Evolutionary conservation across 768 basidiomycete species (phyloP).

Genomic region (Aureoboletus auriporus): DNA sequence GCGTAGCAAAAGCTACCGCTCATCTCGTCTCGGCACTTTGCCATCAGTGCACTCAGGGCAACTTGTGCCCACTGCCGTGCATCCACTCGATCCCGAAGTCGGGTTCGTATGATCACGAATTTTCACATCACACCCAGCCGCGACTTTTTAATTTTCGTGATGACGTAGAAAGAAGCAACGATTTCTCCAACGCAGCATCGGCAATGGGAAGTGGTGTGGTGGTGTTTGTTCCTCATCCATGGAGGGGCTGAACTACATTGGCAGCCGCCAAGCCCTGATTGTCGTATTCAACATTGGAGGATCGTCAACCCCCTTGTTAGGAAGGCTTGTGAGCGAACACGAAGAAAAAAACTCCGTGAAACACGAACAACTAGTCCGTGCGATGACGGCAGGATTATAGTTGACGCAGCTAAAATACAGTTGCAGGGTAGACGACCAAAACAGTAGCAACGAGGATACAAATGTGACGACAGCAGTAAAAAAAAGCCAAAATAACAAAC

Average conservation of each 20-base stretch:
- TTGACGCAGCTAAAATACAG: constrained; percentile 13
- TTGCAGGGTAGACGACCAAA: constrained; percentile 11
- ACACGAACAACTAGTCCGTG: constrained; percentile 1
- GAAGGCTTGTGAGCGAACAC: constrained; percentile 12
- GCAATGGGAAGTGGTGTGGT: constrained; percentile 1
- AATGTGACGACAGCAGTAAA: constrained; percentile 10
- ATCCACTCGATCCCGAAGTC: constrained; percentile 10
- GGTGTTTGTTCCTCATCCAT: constrained; percentile 5
- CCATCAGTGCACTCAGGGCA: neutral
- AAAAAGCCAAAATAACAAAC: neutral
- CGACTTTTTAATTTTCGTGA: constrained; percentile 20
- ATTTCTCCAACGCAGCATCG: constrained; percentile 6
- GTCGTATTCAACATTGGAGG: constrained; percentile 1
- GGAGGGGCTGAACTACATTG: neutral
- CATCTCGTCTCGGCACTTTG: constrained; percentile 15
- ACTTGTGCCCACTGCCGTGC: neutral
- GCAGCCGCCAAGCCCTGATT: constrained; percentile 13
- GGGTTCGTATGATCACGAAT: constrained; percentile 5
- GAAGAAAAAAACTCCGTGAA: constrained; percentile 20
- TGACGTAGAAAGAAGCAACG: constrained; percentile 3
- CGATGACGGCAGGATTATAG: constrained; percentile 12
- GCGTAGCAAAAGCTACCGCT: constrained; percentile 5
- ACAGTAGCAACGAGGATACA: constrained; percentile 4
- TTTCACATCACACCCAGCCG: constrained; percentile 4
- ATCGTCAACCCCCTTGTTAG: constrained; percentile 17